Evolutionary conservation across 768 basidiomycete genomes (phyloP).

Genomic region (Tricholoma bakamatsutake): DNA sequence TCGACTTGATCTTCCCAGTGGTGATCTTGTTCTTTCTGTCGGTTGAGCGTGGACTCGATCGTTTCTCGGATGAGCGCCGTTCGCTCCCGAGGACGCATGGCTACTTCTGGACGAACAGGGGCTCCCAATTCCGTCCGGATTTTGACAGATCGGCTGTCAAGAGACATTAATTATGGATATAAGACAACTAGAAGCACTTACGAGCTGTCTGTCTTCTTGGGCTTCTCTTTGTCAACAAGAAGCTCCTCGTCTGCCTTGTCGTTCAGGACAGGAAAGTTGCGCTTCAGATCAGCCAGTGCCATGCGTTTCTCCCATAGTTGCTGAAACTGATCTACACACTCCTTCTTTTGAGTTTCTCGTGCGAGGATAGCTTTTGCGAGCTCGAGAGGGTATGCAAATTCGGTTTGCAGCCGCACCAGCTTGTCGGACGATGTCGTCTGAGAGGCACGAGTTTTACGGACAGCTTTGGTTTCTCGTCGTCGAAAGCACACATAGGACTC

Average conservation of each 20-base stretch:
- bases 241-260: constrained; percentile 68
- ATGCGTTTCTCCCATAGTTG: constrained; percentile 77
- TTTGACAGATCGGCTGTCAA: constrained; percentile 47
- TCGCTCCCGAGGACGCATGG: constrained; percentile 64
- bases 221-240: constrained; percentile 64
- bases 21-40: constrained; percentile 68
- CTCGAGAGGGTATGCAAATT: constrained; percentile 67
- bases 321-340: constrained; percentile 49
- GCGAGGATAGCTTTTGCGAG: constrained; percentile 62
- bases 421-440: constrained; percentile 89
- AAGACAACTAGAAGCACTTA: constrained; percentile 8
- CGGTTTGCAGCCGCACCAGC: constrained; percentile 71
- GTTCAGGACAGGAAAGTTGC: constrained; percentile 57
- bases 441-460: constrained; percentile 89
- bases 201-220: constrained; percentile 52
- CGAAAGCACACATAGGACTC: constrained; percentile 98
- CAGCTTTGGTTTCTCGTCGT: constrained; percentile 87
- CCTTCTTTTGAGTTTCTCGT: constrained; percentile 76
- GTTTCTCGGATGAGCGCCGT: constrained; percentile 50
- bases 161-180: constrained; percentile 8
- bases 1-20: constrained; percentile 88
- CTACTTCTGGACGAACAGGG: constrained; percentile 39
- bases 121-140: constrained; percentile 43
- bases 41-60: constrained; percentile 55
- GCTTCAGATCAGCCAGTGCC: constrained; percentile 72